These are phyloP conservation scores for Prunella vulgaris DNA, from an alignment of 257 asterid species.

Conservation along the genomic window DNA sequence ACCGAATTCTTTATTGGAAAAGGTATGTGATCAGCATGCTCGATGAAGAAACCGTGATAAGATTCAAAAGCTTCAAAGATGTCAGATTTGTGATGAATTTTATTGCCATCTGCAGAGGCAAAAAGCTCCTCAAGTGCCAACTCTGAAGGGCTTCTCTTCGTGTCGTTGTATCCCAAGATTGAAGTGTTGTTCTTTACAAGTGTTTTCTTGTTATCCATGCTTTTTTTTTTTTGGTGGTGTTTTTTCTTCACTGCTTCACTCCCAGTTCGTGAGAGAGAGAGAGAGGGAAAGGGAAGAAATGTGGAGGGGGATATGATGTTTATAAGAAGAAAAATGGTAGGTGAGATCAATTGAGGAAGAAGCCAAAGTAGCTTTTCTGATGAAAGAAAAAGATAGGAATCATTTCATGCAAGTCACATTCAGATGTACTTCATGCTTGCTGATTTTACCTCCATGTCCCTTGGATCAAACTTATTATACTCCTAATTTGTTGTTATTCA, in stretches of 20 bases:
- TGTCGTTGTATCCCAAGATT: slow-evolving; percentile 11
- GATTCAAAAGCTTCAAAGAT: slow-evolving; percentile 24
- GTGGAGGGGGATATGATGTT: slow-evolving; percentile 18
- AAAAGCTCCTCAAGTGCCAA: slow-evolving; percentile 49
- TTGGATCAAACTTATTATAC: not conserved
- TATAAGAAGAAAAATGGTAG: slow-evolving; percentile 24
- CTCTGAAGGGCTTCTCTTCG: slow-evolving; percentile 59
- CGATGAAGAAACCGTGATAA: slow-evolving; percentile 26
- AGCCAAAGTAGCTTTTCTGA: slow-evolving; percentile 34
- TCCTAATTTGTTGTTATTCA: no score
- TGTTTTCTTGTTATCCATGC: slow-evolving; percentile 32
- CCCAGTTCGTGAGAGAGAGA: slow-evolving; percentile 1
- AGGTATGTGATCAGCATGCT: slow-evolving; percentile 20
- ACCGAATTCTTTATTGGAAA: slow-evolving; percentile 29
- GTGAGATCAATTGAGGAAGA: slow-evolving; percentile 28
- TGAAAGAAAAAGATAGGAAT: slow-evolving; percentile 35
- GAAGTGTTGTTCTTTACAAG: slow-evolving; percentile 25
- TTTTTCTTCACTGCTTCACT: not conserved
- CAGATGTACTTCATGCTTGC: slow-evolving; percentile 1
- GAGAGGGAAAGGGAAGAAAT: slow-evolving; percentile 25
- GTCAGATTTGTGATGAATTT: slow-evolving; percentile 25
- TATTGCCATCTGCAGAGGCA: slow-evolving; percentile 25
- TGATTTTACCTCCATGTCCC: slow-evolving; percentile 24
- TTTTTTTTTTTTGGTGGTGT: not conserved
- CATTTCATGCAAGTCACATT: slow-evolving; percentile 37